phyloP scores from a whole-genome alignment of 768 basidiomycete genomes.

The Xerocomellus amylosporus region DNA sequence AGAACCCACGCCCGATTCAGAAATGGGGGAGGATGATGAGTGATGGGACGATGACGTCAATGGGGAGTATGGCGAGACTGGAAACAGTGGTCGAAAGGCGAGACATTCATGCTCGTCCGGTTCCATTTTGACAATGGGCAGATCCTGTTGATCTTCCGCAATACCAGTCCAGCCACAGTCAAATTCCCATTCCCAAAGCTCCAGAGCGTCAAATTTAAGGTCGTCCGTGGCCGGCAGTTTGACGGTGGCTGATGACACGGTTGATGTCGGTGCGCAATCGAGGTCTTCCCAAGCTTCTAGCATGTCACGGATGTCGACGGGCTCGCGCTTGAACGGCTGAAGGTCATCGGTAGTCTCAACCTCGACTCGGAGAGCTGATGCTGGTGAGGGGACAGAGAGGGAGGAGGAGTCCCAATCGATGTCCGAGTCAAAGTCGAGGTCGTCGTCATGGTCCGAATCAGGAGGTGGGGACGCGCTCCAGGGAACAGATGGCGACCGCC shows the following conservation, averaged over 20 bases:
- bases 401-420: slow-evolving; percentile 54
- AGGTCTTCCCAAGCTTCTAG: slow-evolving; percentile 70
- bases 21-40: slow-evolving; percentile 20
- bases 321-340: slow-evolving; percentile 53
- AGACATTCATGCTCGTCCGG: slow-evolving; percentile 39
- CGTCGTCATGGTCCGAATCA: slow-evolving; percentile 52
- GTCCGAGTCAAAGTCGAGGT: slow-evolving; percentile 53
- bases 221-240: slow-evolving; percentile 35
- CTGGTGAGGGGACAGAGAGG: slow-evolving; percentile 22
- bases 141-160: slow-evolving; percentile 18
- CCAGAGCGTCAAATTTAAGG: slow-evolving; percentile 43
- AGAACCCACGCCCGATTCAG: slow-evolving; percentile 16
- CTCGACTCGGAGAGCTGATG: slow-evolving; percentile 15
- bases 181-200: slow-evolving; percentile 37
- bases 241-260: slow-evolving; percentile 28
- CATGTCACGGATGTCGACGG: slow-evolving; percentile 59
- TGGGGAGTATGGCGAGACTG: slow-evolving; percentile 22
- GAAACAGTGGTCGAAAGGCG: slow-evolving; percentile 6
- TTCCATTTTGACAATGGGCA: slow-evolving; percentile 38
- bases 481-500: slow-evolving; percentile 59
- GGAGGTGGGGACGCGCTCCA: slow-evolving; percentile 68
- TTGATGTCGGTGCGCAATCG: slow-evolving; percentile 36
- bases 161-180: slow-evolving; percentile 26
- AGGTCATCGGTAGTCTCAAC: slow-evolving; percentile 28
- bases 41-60: slow-evolving; percentile 14